Evolutionary conservation across 768 basidiomycete species (phyloP).

Genomic region (Rhodotorula diobovata): DNA sequence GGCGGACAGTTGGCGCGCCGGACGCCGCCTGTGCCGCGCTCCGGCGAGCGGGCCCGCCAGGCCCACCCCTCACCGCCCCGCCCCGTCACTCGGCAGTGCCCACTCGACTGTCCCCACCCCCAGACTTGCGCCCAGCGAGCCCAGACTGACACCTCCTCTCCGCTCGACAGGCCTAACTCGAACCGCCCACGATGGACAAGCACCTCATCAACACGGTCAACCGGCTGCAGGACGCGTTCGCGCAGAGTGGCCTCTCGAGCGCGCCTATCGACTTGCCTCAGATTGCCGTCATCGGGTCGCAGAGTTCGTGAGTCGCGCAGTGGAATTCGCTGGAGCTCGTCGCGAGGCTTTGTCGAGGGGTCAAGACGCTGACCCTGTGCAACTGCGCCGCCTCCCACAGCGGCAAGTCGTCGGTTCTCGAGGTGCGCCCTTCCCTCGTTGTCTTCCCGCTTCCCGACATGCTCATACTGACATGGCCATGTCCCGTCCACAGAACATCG

Average conservation of each 20-base stretch:
- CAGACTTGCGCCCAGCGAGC: background rate
- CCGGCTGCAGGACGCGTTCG: slow-evolving; percentile 49
- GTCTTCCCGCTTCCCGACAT: background rate
- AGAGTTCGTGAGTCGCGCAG: slow-evolving; percentile 41
- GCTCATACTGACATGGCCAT: background rate
- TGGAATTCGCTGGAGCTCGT: no score
- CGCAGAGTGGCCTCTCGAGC: slow-evolving; percentile 47
- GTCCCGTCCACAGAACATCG: slow-evolving; percentile 67
- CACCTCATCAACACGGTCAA: slow-evolving; percentile 14
- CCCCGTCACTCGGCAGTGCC: no score
- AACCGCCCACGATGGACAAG: slow-evolving; percentile 7
- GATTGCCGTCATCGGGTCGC: slow-evolving; percentile 51
- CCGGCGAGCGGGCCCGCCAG: no score
- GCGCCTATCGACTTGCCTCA: slow-evolving; percentile 51
- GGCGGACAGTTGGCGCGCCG: no score
- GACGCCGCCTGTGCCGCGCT: no score
- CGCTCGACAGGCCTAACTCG: background rate
- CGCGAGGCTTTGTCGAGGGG: no score
- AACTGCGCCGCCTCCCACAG: slow-evolving; percentile 21
- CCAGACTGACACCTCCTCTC: background rate
- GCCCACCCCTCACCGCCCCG: no score
- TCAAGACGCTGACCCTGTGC: background rate
- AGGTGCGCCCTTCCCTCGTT: slow-evolving; percentile 42
- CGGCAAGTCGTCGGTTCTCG: slow-evolving; percentile 52
- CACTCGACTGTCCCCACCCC: no score